Conservation (phyloP, 306 rosid genomes). For the peach (Prunus persica) region Prunus_persica_NCBIv2 NC_034009.1:26297001-26297500, state of each 20-base stretch:
- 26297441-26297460: constrained; percentile 99
- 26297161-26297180: constrained; percentile 65
- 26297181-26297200: constrained; percentile 88
- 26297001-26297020: constrained; percentile 96
- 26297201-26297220: constrained; percentile 79
- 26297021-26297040: constrained; percentile 91
- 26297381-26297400: not conserved
- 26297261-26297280: constrained; percentile 82
- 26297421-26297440: constrained; percentile 64
- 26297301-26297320: constrained; percentile 91
- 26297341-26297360: constrained; percentile 56
- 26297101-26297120: constrained; percentile 18
- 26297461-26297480: constrained; percentile 86
- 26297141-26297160: constrained; percentile 9
- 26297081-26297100: constrained; percentile 5
- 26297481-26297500: constrained; percentile 88
- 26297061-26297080: constrained; percentile 11
- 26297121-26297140: constrained; percentile 14
- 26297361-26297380: not conserved
- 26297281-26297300: constrained; percentile 75
- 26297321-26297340: constrained; percentile 96
- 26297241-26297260: constrained; percentile 97
- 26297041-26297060: constrained; percentile 84
- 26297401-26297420: constrained; percentile 14
- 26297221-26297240: constrained; percentile 88